Base-by-base conservation (phyloP, 345 rosid species). In the Triadica sebifera region DNA sequence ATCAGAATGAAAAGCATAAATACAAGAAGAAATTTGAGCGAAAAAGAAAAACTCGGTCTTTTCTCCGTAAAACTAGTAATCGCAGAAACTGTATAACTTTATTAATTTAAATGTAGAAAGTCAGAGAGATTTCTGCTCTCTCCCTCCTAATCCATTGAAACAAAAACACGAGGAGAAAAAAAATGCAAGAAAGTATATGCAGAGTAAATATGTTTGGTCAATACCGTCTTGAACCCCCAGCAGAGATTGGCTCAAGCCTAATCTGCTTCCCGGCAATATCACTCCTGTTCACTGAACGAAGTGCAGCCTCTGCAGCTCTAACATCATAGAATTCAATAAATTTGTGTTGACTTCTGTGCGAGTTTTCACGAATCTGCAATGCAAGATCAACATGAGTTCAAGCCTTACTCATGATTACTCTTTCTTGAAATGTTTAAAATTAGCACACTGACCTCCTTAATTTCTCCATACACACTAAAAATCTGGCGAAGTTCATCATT, bases 261-360 rank as follows among this genome's bases (percentile, higher is more conserved):
- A 92, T 88, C 82, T 75, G 89, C 87, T 84, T 94, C 74, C 96
- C 94, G 67, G 91, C 87, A 82, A 92, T 85, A 80, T 87, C 86
- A 49, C 84, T 83, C 80, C 87, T 82, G 75, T 89, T 81, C 78
- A 90, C 81, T 55, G 88, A 87, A 65, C 76, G 81, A 79, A 88
- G 85, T 77, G 98, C 96, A 77, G 89, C 84, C 68, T 87, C 92
- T 46, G 98, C 93, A 29, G 92, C 94, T 89, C 98, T 89, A 78
- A 77, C 73, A 76, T 94, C 98, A 84, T 84, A 94, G 79, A 88
- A 94, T 71, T 94, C 93, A 8, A 94, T 78, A 74, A 87, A 82
- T 79, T 87, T 92, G 71, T n/a, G n/a, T n/a, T n/a, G n/a, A n/a
- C n/a, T n/a, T n/a, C 86, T 88, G 64, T 86, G 80, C 74, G 85